These are phyloP conservation scores for Globisporangium lucens DNA, from an alignment of 352 stramenopile species.

Conservation along the genomic window DNA sequence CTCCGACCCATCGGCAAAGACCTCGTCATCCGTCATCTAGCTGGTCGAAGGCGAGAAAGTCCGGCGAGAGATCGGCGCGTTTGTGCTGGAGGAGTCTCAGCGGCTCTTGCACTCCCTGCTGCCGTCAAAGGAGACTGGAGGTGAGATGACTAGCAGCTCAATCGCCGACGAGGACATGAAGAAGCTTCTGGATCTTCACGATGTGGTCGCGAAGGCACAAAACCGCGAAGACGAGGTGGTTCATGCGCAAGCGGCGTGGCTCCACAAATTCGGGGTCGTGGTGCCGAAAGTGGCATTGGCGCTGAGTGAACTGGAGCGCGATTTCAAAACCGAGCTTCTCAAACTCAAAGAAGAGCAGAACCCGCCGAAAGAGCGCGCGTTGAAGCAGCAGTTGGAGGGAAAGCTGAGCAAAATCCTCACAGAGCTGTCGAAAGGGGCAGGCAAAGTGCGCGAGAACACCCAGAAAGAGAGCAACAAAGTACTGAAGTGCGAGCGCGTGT, in stretches of 20 bases:
- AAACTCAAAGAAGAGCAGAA: constrained; percentile 55
- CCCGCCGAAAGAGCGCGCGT: constrained; percentile 40
- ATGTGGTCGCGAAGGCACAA: constrained; percentile 36
- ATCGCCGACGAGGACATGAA: constrained; percentile 15
- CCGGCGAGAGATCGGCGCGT: constrained; percentile 48
- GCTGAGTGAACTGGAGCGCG: constrained; percentile 38
- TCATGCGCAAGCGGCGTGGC: constrained; percentile 19
- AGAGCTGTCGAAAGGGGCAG: constrained; percentile 21
- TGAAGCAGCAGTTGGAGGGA: constrained; percentile 39
- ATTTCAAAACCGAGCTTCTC: constrained; percentile 40
- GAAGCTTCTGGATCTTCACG: constrained; percentile 35
- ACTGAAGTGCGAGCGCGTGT: constrained; percentile 23
- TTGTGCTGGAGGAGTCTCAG: constrained; percentile 42
- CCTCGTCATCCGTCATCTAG: constrained; percentile 48
- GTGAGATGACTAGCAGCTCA: neutral
- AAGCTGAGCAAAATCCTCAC: constrained; percentile 24
- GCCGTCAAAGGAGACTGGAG: neutral
- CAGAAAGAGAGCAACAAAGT: constrained; percentile 23
- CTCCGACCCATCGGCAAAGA: constrained; percentile 42
- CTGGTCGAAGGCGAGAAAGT: constrained; percentile 45
- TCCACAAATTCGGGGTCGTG: constrained; percentile 43
- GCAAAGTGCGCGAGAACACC: constrained; percentile 9
- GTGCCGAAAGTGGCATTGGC: constrained; percentile 36
- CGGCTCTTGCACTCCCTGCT: constrained; percentile 24
- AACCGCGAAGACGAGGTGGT: constrained; percentile 56